Conservation (phyloP, 208 protist genomes). For the Leishmania guyanensis region DNA sequence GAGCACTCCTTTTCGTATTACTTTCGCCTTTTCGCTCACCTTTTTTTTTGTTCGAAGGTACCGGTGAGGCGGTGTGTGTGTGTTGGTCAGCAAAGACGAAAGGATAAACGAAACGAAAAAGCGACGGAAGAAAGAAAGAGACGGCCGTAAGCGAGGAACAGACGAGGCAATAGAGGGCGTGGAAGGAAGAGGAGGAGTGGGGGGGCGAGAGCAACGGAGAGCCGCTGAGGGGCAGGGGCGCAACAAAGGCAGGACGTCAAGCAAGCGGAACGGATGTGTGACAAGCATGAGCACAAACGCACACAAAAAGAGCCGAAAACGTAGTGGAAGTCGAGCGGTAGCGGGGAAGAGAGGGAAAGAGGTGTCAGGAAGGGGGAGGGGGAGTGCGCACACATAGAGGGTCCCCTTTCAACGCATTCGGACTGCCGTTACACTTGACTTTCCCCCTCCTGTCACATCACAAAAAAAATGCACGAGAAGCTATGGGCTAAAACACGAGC, state of each 20-base stretch:
- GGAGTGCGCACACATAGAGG: not conserved
- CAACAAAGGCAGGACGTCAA: not conserved
- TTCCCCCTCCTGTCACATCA: not conserved
- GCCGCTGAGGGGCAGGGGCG: too few species aligned
- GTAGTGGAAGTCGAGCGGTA: not conserved
- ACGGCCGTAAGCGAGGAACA: not conserved
- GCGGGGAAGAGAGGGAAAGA: not conserved
- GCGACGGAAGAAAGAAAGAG: not conserved
- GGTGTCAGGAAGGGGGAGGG: not conserved
- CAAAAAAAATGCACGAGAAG: not conserved
- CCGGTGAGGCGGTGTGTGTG: too few species aligned
- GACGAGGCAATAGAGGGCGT: not conserved
- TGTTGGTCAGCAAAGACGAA: too few species aligned
- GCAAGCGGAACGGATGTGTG: not conserved
- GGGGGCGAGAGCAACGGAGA: not conserved
- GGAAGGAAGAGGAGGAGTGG: not conserved
- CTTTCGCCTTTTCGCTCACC: not conserved
- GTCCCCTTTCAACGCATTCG: not conserved
- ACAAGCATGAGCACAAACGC: not conserved
- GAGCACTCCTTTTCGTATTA: not conserved
- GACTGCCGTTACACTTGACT: not conserved
- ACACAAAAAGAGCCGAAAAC: not conserved
- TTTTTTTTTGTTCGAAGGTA: too few species aligned
- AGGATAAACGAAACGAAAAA: not conserved
- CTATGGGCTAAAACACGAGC: not conserved